Evolutionary conservation across 2,329 filamentous ascomycete species (phyloP), one percentile per base, ranked within the genome.

Genomic region (Claviceps fusiformis): DNA sequence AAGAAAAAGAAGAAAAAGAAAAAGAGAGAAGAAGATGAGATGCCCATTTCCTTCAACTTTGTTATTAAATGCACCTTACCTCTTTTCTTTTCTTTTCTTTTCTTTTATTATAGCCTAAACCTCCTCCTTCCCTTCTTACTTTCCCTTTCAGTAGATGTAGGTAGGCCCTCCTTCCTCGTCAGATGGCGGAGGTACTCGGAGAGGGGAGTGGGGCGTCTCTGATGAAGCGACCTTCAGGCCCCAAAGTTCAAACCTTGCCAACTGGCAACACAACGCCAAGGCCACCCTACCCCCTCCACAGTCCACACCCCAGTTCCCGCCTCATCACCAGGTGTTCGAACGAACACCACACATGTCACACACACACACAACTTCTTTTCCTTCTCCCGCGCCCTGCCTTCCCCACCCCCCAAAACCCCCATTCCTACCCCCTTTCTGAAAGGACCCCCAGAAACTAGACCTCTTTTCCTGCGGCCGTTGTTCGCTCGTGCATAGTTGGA

Each of bases 401-500:
- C n/a, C n/a, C n/a, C n/a, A n/a, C n/a, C n/a, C n/a, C n/a, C n/a
- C n/a, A n/a, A n/a, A n/a, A 7, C 11, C 11, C 44, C 24, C 24
- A 15, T 11, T 8, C 24, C 6, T 13, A 7, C 44, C 17, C 13
- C 27, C 27, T 24, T 27, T 29, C 27, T 46, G 10, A 46, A 46
- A 15, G 10, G 24, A 29, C 44, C 44, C 7, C 44, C 44, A 29
- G 10, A 17, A 43, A 44, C 48, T 24, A 41, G 15, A 13, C 13
- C n/a, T 45, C 27, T 47, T 50, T 44, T 53, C 51, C 48, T 46
- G 35, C 53, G 44, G 50, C 24, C 43, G 29, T 24, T 41, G 27
- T 47, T 54, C 43, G 48, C 55, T 56, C 43, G 41, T 56, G 55
- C 55, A 52, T 54, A 17, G 50, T 43, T 31, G 53, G 39, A 19